Base-by-base conservation (phyloP, 306 rosid species). In the Glycine tomentella region DNA sequence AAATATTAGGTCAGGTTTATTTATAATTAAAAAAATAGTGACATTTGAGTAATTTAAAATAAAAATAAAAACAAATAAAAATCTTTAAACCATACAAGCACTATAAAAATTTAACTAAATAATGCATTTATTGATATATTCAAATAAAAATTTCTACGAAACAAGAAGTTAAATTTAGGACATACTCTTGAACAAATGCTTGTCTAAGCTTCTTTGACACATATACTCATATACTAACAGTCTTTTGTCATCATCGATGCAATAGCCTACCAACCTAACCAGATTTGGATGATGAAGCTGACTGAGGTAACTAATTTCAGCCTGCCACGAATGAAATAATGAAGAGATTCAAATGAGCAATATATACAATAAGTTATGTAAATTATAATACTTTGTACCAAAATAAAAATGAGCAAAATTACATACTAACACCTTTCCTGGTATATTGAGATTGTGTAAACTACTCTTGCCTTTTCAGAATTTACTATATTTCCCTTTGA, bases 181-280 rank as follows among this genome's bases (percentile, higher is more conserved):
- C 89, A 69, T 86, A 80, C 83, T 50, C 9, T 2, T 51, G 16
- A 80, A 80, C 6, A 80, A 9, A 49, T 91, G 91, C 34, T 87
- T 81, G 69, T 93, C 97, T 77, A 91, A 77, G 89, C 95, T 92
- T 83, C 97, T 95, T 50, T 89, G 82, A 36, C 86, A 72, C 89
- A 92, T 81, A n/a, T 74, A 91, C 86, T 93, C 94, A 33, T 93
- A 91, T 0, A 91, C 92, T 2, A 93, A 84, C 7, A 87, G 16
- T 79, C 95, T 87, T 42, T 92, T 86, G 12, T 89, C 15, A 4
- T 72, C 87, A 71, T 93, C 96, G 7, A 79, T 93, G 78, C 96
- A 87, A 42, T 59, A 91, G 2, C 97, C 96, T 42, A 88, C 7
- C 36, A 93, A 82, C 74, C 82, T 90, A 14, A 93, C 96, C 5